Conservation (phyloP, 768 basidiomycete genomes). For the Lentinula sp. region DNA sequence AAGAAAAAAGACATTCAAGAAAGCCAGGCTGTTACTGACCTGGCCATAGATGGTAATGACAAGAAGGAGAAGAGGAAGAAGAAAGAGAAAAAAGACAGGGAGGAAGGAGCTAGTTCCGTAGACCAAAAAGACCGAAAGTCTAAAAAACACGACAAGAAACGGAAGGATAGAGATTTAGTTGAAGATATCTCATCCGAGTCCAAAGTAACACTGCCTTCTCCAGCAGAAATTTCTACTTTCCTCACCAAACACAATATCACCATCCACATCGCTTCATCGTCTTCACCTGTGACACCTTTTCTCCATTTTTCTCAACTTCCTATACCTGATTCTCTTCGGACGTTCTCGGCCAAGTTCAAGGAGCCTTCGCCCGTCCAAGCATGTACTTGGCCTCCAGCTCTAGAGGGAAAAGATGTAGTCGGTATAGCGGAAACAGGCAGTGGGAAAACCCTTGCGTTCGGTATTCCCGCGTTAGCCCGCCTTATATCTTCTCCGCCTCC, state of each 20-base stretch:
- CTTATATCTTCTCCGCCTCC: conserved; percentile 38
- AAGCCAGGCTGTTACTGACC: not conserved
- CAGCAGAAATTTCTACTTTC: conserved; percentile 52
- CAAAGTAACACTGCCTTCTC: conserved; percentile 15
- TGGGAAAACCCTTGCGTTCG: conserved; percentile 96
- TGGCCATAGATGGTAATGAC: conserved; percentile 16
- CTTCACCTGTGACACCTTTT: conserved; percentile 52
- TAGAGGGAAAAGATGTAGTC: conserved; percentile 81
- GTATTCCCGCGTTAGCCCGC: conserved; percentile 78
- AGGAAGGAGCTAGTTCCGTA: conserved; percentile 8
- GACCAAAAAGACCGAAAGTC: conserved; percentile 7
- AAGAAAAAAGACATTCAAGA: conserved; percentile 9
- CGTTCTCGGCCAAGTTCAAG: conserved; percentile 60
- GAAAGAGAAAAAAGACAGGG: conserved; percentile 23
- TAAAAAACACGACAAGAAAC: conserved; percentile 18
- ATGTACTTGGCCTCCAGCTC: conserved; percentile 87
- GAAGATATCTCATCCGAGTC: conserved; percentile 9
- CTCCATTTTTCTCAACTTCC: conserved; percentile 69
- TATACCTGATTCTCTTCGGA: conserved; percentile 58
- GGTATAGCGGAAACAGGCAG: conserved; percentile 98
- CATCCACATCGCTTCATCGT: conserved; percentile 48
- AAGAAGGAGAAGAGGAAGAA: conserved; percentile 41
- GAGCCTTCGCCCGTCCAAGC: conserved; percentile 95
- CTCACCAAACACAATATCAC: conserved; percentile 69
- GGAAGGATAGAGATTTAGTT: conserved; percentile 22